Base-by-base conservation (phyloP, 352 stramenopile species). In the Phytophthora idaei region DNA sequence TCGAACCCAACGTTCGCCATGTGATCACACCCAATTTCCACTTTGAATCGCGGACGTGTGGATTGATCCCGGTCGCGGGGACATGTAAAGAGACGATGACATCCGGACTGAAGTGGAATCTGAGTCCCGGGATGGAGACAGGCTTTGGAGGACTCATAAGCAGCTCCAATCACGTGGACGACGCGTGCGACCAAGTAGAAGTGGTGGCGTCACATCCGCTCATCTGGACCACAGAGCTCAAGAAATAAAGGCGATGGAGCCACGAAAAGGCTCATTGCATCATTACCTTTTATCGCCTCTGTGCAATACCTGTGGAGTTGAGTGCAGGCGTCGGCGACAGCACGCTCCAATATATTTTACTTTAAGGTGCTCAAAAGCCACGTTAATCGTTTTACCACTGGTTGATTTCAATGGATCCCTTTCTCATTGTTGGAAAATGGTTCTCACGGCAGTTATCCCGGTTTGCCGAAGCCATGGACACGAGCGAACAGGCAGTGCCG, bases 11-110 rank as follows among this genome's bases (percentile, higher is more conserved):
- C 0, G 36, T 73, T 4, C 76, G 63, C 48, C 85, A 97, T 69
- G 66, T 84, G 8, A 87, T 97, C 48, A 73, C 67, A n/a, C 90
- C 89, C n/a, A 89, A 96, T 65, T 90, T 92, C 44, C 29, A 89
- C 57, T 90, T 97, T 46, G 96, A 99, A 77, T 89, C 93, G 48
- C 93, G 94, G 32, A 98, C 89, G 29, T 98, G 95, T 73, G 96
- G 96, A 5, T 78, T 99, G 14, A 95, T 99, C 57, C 97, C 96
- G 2, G 57, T 99, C n/a, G 84, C 64, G 2, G 86, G 83, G 15
- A 62, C 78, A 6, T 98, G 93, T 60, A 70, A 88, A 11, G 73
- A 74, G 5, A 85, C 93, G 4, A 90, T 76, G 9, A 99, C 96
- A 0, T 85, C 72, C 14, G 97, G 97, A 7, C 83, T 99, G 12